Evolutionary conservation across 2,329 filamentous ascomycete species (phyloP).

Genomic region (Alternaria ventricosa): DNA sequence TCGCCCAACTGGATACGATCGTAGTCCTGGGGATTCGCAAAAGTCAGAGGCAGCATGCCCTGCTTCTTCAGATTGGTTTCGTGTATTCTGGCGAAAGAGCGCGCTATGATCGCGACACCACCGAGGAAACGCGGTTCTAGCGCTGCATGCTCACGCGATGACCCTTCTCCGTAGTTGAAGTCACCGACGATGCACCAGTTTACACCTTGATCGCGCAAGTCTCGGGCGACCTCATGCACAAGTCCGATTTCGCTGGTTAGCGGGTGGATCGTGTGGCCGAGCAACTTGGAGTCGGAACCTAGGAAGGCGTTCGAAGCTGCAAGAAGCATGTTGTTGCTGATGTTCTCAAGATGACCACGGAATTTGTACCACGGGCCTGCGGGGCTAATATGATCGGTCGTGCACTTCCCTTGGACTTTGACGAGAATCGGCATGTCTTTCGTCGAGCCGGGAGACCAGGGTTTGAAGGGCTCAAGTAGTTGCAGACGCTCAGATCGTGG

Average conservation of each 20-base stretch:
- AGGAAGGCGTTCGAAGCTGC: conserved; percentile 43
- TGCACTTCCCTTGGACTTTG: conserved; percentile 50
- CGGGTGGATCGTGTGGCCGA: conserved; percentile 38
- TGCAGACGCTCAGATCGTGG: conserved; percentile 35
- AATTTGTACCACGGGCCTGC: conserved; percentile 51
- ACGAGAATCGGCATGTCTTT: conserved; percentile 37
- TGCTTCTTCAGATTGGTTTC: conserved; percentile 42
- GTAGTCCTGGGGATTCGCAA: conserved; percentile 25
- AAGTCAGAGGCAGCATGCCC: conserved; percentile 37
- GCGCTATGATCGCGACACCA: conserved; percentile 31
- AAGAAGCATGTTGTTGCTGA: conserved; percentile 48
- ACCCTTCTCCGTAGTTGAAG: conserved; percentile 39
- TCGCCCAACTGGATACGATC: conserved; percentile 25
- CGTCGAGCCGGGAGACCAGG: conserved; percentile 34
- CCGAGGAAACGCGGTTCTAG: conserved; percentile 35
- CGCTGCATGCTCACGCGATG: conserved; percentile 36
- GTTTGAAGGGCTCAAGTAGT: conserved; percentile 20
- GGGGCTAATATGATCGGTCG: conserved; percentile 51
- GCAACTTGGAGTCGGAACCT: conserved; percentile 20
- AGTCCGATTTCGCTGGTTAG: conserved; percentile 15
- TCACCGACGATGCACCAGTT: conserved; percentile 47
- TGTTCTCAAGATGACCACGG: conserved; percentile 50
- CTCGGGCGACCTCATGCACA: conserved; percentile 37
- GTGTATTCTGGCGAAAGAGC: conserved; percentile 37
- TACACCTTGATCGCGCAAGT: conserved; percentile 22